A percentile compares a stretch with the other conserved stretches of the same genome.
These are phyloP conservation scores for Penicillium cinerascens DNA, from an alignment of 495 filamentous ascomycete genomes.

Conservation along the genomic window DNA sequence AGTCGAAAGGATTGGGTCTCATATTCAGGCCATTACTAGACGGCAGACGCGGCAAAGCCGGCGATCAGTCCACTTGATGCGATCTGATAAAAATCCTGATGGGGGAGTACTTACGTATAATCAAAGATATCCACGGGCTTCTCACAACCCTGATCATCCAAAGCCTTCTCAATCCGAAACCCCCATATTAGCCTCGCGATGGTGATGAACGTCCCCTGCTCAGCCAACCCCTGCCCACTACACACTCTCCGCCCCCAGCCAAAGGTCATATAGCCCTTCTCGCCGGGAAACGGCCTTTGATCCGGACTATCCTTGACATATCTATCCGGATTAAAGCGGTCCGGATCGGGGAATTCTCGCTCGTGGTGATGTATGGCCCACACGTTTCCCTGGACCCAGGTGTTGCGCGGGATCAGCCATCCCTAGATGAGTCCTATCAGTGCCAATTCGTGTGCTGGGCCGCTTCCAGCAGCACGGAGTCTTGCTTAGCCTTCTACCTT, in stretches of 20 bases:
- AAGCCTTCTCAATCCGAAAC: conserved; percentile 35
- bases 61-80: conserved; percentile 4
- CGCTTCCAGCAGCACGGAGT: neutral
- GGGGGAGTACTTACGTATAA: conserved; percentile 33
- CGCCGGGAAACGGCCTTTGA: conserved; percentile 52
- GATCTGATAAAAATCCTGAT: neutral
- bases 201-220: conserved; percentile 36
- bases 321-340: conserved; percentile 29
- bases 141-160: conserved; percentile 44
- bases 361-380: conserved; percentile 42
- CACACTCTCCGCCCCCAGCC: conserved; percentile 41
- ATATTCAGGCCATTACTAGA: conserved; percentile 38
- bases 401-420: conserved; percentile 19
- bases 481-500: conserved; percentile 8
- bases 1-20: conserved; percentile 35
- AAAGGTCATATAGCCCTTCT: conserved; percentile 62
- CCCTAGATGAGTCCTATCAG: conserved; percentile 16
- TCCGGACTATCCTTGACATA: conserved; percentile 32
- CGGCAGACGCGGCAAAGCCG: neutral
- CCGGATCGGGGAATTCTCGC: conserved; percentile 41
- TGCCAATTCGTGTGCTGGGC: neutral
- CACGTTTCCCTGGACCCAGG: conserved; percentile 26
- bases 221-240: conserved; percentile 40
- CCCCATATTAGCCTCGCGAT: conserved; percentile 19
- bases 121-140: conserved; percentile 46